Conservation (phyloP, 495 filamentous ascomycete species). For the Penicillium desertorum region DNA sequence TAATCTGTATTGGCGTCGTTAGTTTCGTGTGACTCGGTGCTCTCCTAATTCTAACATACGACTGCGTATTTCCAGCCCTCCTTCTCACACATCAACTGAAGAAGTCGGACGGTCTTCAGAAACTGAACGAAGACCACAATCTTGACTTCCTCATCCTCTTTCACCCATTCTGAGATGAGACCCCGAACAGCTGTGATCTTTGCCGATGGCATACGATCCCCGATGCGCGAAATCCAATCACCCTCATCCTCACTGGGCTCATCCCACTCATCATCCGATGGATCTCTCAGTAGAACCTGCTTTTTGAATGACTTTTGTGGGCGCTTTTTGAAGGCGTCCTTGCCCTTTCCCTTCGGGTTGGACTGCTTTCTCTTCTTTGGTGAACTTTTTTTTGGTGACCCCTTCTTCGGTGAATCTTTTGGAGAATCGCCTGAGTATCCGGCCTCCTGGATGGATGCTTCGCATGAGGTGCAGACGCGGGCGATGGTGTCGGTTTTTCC, state of each 20-base stretch:
- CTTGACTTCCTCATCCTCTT: conserved; percentile 31
- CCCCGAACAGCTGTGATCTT: conserved; percentile 33
- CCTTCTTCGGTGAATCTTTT: not conserved
- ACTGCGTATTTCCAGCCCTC: conserved; percentile 27
- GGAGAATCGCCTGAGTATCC: conserved; percentile 5
- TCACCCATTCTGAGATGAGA: conserved; percentile 36
- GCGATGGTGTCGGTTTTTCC: conserved; percentile 18
- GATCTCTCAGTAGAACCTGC: not conserved
- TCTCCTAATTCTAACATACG: conserved; percentile 21
- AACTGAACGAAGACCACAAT: conserved; percentile 48
- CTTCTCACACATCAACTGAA: conserved; percentile 27
- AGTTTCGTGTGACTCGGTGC: not conserved
- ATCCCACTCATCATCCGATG: conserved; percentile 10
- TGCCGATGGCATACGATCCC: conserved; percentile 22
- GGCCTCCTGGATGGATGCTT: conserved; percentile 13
- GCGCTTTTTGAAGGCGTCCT: not conserved
- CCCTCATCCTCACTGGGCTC: conserved; percentile 8
- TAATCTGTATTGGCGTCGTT: conserved; percentile 23
- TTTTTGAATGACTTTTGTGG: not conserved
- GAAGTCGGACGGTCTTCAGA: conserved; percentile 29
- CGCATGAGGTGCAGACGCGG: conserved; percentile 26
- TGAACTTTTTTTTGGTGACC: not conserved
- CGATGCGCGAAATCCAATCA: conserved; percentile 31
- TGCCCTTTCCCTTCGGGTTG: conserved; percentile 2
- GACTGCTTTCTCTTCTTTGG: not conserved